These are phyloP conservation scores for Naematelia aurantialba DNA, from an alignment of 768 basidiomycete genomes.

Conservation along the genomic window DNA sequence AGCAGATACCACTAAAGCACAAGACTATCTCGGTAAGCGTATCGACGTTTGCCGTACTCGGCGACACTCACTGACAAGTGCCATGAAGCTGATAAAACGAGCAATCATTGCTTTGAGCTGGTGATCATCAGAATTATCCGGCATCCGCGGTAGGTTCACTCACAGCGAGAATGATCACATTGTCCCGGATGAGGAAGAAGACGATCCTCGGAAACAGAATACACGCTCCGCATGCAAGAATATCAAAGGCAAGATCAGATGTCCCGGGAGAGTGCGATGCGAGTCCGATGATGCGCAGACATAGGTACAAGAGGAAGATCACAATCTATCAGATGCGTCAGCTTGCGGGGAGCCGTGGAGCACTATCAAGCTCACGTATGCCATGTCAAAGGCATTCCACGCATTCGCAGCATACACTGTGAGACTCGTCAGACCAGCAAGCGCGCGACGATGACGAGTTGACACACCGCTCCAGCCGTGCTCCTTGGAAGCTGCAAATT, in stretches of 20 bases:
- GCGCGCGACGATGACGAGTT: constrained; percentile 3
- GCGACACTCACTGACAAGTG: constrained; percentile 30
- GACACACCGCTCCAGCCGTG: constrained; percentile 80
- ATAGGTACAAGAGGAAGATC: constrained; percentile 45
- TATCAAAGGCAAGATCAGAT: constrained; percentile 48
- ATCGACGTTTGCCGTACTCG: background rate
- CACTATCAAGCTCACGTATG: constrained; percentile 29
- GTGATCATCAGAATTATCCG: background rate
- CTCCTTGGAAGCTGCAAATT: constrained; percentile 81
- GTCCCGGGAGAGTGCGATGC: constrained; percentile 32
- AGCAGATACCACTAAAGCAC: constrained; percentile 47
- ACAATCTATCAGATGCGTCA: constrained; percentile 55
- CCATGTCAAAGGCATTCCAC: constrained; percentile 79
- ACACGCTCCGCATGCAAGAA: constrained; percentile 47
- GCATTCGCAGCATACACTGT: constrained; percentile 81
- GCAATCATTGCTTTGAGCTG: constrained; percentile 49
- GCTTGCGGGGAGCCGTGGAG: background rate
- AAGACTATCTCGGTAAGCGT: constrained; percentile 26
- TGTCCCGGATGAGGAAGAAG: constrained; percentile 49
- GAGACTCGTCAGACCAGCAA: constrained; percentile 8
- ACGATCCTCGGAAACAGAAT: constrained; percentile 49
- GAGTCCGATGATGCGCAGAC: constrained; percentile 49
- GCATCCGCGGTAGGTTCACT: constrained; percentile 6
- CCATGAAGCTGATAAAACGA: constrained; percentile 48
- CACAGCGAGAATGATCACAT: constrained; percentile 48